Evolutionary conservation across 345 rosid species (phyloP).

Genomic region (Mangifera indica): DNA sequence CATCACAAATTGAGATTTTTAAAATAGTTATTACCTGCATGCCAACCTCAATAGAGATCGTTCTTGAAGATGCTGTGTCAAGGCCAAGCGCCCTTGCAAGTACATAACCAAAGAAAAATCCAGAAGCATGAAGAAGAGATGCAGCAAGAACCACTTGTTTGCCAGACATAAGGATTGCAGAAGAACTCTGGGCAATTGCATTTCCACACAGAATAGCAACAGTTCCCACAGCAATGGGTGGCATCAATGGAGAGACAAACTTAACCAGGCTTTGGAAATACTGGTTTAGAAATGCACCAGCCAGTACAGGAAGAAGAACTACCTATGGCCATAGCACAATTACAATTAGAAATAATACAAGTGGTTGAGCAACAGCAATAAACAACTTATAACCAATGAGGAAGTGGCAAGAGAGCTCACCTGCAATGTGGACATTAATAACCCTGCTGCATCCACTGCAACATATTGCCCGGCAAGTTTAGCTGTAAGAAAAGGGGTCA

Average conservation of each 20-base stretch:
- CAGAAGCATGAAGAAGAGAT: slow-evolving; percentile 71
- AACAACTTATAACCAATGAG: neutral
- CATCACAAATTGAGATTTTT: neutral
- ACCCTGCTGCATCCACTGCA: slow-evolving; percentile 72
- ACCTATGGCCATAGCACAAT: slow-evolving; percentile 41
- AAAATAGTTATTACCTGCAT: slow-evolving; percentile 61
- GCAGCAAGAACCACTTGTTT: slow-evolving; percentile 66
- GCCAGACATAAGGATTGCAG: slow-evolving; percentile 74
- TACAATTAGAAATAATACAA: neutral
- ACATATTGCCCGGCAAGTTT: slow-evolving; percentile 86
- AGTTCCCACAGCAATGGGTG: slow-evolving; percentile 79
- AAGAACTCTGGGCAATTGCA: slow-evolving; percentile 75
- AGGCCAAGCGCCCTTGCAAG: slow-evolving; percentile 58
- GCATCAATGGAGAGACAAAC: slow-evolving; percentile 76
- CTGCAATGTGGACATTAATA: slow-evolving; percentile 74
- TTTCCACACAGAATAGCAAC: slow-evolving; percentile 78
- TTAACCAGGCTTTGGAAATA: slow-evolving; percentile 69
- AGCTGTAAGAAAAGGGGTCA: slow-evolving; percentile 88
- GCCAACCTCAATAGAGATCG: slow-evolving; percentile 89
- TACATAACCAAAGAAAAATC: slow-evolving; percentile 84
- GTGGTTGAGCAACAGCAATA: neutral
- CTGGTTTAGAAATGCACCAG: slow-evolving; percentile 76
- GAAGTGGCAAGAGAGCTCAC: slow-evolving; percentile 30
- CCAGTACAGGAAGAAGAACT: slow-evolving; percentile 85
- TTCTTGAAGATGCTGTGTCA: slow-evolving; percentile 64